Evolutionary conservation across 75 land plant species (phyloP), one percentile per base, ranked within the genome.

Genomic region (Picea sitchensis): DNA sequence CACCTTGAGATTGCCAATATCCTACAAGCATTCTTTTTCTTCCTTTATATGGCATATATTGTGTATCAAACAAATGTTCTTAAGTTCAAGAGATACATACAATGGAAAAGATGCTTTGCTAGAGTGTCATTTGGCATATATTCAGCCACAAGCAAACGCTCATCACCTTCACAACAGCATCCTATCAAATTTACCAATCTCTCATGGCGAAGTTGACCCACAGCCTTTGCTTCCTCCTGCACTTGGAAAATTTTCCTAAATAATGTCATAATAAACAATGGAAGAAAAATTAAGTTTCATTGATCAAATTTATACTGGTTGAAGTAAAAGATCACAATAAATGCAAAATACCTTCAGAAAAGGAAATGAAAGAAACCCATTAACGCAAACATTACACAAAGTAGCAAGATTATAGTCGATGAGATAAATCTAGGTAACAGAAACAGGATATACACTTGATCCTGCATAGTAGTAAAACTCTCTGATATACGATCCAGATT

Each of bases 161-260:
- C 93, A 63, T 91, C 92, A 3, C 92, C 95, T 15, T 92, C 95
- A 59, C 88, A 94, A 77, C 96, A 94, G 36, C 79, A 94, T 17
- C 96, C 96, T 57, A 94, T 94, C 83, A 94, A 82, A 84, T 94
- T 94, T 20, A 91, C 96, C 80, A 94, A 81, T 82, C 96, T 86
- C 80, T 83, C 81, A 82, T 87, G 88, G 61, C 96, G 83, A 67
- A 94, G 76, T 79, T 88, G 88, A 78, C 95, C 96, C 36, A 94
- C 96, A 20, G 88, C 88, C 80, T 79, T 73, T 30, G 96, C 96
- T 77, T 94, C 96, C 76, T 92, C 95, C 95, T 94, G 81, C 79
- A 65, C 32, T n/a, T 78, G 20, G 14, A 71, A 36, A 71, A 44
- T 44, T 71, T 44, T 41, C 74, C 13, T 71, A 44, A n/a, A 44